phyloP scores from a whole-genome alignment of 768 basidiomycete genomes.

The Hericium erinaceus region DNA sequence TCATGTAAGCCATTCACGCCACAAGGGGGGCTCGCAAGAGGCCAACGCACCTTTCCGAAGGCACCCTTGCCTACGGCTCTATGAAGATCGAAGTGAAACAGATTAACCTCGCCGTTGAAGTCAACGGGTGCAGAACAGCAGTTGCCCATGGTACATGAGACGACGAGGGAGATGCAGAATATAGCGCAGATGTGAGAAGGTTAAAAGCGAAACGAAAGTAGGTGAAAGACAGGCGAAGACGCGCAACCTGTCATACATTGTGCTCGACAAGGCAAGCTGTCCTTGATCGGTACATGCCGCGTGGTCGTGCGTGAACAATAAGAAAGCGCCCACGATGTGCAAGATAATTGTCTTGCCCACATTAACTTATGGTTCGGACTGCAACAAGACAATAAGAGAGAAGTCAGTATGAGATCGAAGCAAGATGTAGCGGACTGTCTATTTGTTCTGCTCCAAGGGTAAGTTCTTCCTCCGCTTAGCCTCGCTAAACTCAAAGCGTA shows the following conservation, averaged over 20 bases:
- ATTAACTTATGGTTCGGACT: neutral
- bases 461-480: neutral
- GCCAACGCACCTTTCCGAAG: slow-evolving; percentile 82
- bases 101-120: slow-evolving; percentile 56
- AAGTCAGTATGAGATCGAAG: neutral
- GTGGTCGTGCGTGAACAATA: slow-evolving; percentile 7
- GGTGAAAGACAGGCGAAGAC: neutral
- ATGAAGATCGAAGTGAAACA: slow-evolving; percentile 96
- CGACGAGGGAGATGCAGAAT: neutral
- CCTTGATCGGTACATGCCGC: slow-evolving; percentile 6
- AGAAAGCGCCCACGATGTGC: neutral
- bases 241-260: neutral
- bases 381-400: slow-evolving; percentile 4
- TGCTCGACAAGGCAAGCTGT: slow-evolving; percentile 6
- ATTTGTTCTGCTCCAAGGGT: neutral
- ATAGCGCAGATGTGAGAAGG: neutral
- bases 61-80: slow-evolving; percentile 95
- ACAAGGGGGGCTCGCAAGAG: neutral
- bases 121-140: slow-evolving; percentile 38
- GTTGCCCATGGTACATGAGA: slow-evolving; percentile 18
- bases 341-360: neutral
- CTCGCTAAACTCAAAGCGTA: neutral
- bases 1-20: neutral
- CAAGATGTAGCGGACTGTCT: neutral
- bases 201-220: slow-evolving; percentile 11